These are phyloP conservation scores for Drechslerella coelobrocha DNA, from an alignment of 2,329 filamentous ascomycete genomes.

Conservation along the genomic window DNA sequence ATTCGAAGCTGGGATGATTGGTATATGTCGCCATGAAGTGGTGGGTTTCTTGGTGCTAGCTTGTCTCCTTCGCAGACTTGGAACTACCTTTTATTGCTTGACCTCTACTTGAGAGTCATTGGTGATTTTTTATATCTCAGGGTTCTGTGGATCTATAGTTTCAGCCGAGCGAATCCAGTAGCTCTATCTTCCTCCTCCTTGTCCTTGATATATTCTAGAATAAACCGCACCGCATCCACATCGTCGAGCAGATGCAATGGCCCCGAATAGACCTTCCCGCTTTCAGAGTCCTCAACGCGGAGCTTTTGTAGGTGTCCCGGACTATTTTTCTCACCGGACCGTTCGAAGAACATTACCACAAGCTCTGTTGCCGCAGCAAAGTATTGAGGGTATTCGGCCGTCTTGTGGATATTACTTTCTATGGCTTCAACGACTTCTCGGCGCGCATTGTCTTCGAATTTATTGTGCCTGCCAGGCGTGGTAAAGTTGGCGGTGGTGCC, in stretches of 20 bases:
- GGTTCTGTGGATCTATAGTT: too few relatives aligned
- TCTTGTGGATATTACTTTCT: neutral
- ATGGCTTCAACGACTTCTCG: slow-evolving; percentile 10
- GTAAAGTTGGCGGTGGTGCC: neutral
- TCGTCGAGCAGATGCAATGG: slow-evolving; percentile 32
- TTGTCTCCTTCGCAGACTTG: too few relatives aligned
- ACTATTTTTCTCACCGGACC: slow-evolving; percentile 7
- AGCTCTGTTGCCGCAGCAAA: slow-evolving; percentile 19
- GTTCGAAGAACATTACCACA: slow-evolving; percentile 25
- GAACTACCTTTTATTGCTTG: too few relatives aligned
- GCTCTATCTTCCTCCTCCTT: neutral
- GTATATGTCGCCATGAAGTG: slow-evolving; percentile 7
- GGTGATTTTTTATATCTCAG: neutral
- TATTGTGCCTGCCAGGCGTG: slow-evolving; percentile 13
- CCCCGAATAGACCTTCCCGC: slow-evolving; percentile 8
- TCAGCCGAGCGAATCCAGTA: neutral
- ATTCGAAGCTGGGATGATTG: neutral
- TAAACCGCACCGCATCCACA: slow-evolving; percentile 14
- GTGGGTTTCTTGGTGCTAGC: slow-evolving; percentile 12
- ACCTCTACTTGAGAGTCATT: too few relatives aligned
- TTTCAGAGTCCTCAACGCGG: slow-evolving; percentile 3
- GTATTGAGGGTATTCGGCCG: neutral
- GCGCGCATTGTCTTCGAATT: slow-evolving; percentile 21
- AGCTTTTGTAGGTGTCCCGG: slow-evolving; percentile 2
- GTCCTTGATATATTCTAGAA: slow-evolving; percentile 17